Conservation (phyloP, 257 asterid genomes). For the Solanum ossicruentum region DNA sequence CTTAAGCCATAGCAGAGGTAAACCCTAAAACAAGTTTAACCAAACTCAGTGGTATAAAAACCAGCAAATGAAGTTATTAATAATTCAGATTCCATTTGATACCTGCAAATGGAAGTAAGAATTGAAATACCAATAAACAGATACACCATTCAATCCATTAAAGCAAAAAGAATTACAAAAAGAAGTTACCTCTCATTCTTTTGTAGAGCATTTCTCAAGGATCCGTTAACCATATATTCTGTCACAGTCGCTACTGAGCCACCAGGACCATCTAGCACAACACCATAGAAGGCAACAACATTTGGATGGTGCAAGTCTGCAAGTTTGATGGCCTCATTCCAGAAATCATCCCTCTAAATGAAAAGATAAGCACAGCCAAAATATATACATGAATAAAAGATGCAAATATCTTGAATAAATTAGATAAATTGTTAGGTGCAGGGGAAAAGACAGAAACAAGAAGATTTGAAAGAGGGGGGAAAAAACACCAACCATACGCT, state of each 20-base stretch:
- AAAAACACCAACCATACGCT: conserved; percentile 73
- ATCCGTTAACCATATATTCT: conserved; percentile 97
- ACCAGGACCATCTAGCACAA: conserved; percentile 90
- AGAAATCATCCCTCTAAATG: conserved; percentile 82
- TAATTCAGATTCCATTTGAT: not conserved
- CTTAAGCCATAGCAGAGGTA: not conserved
- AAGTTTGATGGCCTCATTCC: conserved; percentile 98
- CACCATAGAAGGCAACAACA: conserved; percentile 97
- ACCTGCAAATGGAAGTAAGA: not conserved
- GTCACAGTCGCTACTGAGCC: conserved; percentile 97
- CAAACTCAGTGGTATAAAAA: not conserved
- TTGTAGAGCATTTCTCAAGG: conserved; percentile 82
- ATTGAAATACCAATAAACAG: not conserved
- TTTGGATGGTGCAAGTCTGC: conserved; percentile 99
- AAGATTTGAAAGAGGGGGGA: not conserved
- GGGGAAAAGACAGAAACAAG: not conserved
- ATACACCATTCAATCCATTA: not conserved
- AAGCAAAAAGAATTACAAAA: not conserved
- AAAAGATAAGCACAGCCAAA: conserved; percentile 1
- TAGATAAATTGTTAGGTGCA: not conserved
- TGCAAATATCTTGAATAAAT: not conserved
- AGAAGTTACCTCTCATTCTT: conserved; percentile 66
- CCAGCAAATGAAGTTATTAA: not conserved
- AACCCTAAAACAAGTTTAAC: not conserved
- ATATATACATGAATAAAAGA: not conserved